Conservation (phyloP, 169 alveolate species). For the Theileria equi region DNA sequence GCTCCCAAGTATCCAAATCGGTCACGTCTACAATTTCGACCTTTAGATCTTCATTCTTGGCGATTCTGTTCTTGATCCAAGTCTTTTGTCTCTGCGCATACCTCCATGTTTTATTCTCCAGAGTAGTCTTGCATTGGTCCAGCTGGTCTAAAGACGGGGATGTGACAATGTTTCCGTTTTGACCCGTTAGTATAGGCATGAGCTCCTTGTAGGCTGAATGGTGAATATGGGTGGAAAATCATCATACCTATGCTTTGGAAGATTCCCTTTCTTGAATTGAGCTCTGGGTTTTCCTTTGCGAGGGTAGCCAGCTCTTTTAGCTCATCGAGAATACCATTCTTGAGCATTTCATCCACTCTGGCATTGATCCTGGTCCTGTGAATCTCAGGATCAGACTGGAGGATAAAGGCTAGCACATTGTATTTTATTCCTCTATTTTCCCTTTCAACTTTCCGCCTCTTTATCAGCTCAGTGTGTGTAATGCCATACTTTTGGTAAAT, state of each 20-base stretch:
- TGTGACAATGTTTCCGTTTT: slow-evolving; percentile 6
- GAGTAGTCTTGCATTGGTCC: slow-evolving; percentile 46
- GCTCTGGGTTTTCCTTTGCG: slow-evolving; percentile 34
- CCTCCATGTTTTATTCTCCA: slow-evolving; percentile 69
- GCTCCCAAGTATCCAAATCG: slow-evolving; percentile 15
- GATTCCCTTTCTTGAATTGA: slow-evolving; percentile 42
- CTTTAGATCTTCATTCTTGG: slow-evolving; percentile 9
- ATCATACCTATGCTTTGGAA: slow-evolving; percentile 49
- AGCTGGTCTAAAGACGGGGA: slow-evolving; percentile 19
- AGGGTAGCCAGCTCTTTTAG: slow-evolving; percentile 9
- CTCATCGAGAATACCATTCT: slow-evolving; percentile 55
- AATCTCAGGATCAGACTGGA: slow-evolving; percentile 43
- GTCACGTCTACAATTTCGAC: slow-evolving; percentile 22
- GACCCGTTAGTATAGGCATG: slow-evolving; percentile 51
- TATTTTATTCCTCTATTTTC: slow-evolving; percentile 50
- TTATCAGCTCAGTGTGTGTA: slow-evolving; percentile 69
- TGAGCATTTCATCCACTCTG: slow-evolving; percentile 31
- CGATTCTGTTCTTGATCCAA: slow-evolving; percentile 70
- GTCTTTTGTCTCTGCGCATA: slow-evolving; percentile 71
- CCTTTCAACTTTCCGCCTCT: slow-evolving; percentile 38
- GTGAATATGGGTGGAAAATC: background rate
- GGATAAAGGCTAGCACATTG: slow-evolving; percentile 38
- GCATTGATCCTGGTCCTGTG: slow-evolving; percentile 38
- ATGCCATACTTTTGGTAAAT: slow-evolving; percentile 53
- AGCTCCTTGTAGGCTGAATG: slow-evolving; percentile 72